Percentiles rank a stretch among this genome's conserved stretches.
Evolutionary conservation across 1,284 basidiomycete genomes (phyloP).

Genomic region (Chiua sp.): DNA sequence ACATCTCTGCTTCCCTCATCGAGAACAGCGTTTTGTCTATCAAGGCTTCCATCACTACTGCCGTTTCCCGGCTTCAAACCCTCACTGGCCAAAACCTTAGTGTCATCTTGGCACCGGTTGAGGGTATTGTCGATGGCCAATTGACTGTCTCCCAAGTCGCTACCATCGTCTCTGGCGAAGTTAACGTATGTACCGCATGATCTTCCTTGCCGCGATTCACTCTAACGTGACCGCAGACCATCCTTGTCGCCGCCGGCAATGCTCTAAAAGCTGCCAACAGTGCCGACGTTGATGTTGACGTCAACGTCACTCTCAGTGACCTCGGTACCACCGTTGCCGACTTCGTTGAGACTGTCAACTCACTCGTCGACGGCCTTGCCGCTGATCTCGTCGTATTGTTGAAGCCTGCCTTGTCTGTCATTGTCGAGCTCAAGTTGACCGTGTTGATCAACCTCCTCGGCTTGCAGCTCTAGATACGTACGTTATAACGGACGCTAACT

Average conservation of each 20-base stretch:
- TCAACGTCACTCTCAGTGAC: slow-evolving; percentile 33
- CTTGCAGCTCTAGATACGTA: slow-evolving; percentile 15
- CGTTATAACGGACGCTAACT: background rate
- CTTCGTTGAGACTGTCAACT: slow-evolving; percentile 38
- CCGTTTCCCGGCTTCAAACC: slow-evolving; percentile 37
- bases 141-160: slow-evolving; percentile 39
- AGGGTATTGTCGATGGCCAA: slow-evolving; percentile 26
- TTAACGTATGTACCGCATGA: slow-evolving; percentile 17
- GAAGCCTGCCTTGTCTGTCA: background rate
- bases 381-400: slow-evolving; percentile 14
- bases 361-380: slow-evolving; percentile 37
- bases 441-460: slow-evolving; percentile 12
- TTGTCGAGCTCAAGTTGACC: background rate
- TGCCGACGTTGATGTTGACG: slow-evolving; percentile 23
- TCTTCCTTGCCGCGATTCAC: too few relatives aligned
- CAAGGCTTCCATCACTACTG: slow-evolving; percentile 35
- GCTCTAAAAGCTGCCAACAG: background rate
- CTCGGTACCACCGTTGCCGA: slow-evolving; percentile 36
- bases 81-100: slow-evolving; percentile 38
- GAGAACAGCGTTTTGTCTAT: slow-evolving; percentile 36
- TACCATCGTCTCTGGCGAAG: slow-evolving; percentile 34
- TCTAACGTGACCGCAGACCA: slow-evolving; percentile 21
- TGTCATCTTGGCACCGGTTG: slow-evolving; percentile 39
- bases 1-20: slow-evolving; percentile 38
- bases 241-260: slow-evolving; percentile 40